phyloP scores from a whole-genome alignment of 208 protist genomes.

The Trypanosomatidae sp. region DNA sequence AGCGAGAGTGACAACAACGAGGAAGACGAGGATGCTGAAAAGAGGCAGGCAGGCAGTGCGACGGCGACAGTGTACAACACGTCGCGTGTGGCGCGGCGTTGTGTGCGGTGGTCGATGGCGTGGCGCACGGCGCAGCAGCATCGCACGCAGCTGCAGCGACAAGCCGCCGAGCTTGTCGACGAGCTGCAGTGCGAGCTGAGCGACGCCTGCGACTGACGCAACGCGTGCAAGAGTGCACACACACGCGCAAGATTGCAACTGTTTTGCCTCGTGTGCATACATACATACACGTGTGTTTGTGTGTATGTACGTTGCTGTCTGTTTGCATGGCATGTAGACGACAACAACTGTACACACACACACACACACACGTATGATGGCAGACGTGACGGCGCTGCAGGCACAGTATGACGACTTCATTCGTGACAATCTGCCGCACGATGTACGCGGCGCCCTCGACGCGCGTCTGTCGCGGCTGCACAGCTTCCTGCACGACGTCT shows the following conservation, averaged over 20 bases:
- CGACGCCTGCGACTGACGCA: constrained; percentile 8
- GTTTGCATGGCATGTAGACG: too few relatives aligned
- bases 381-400: constrained; percentile 2
- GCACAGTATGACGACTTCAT: constrained; percentile 24
- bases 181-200: constrained; percentile 34
- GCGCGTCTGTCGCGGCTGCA: constrained; percentile 9
- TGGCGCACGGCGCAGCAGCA: constrained; percentile 6
- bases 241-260: too few relatives aligned
- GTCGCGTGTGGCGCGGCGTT: constrained; percentile 7
- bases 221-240: too few relatives aligned
- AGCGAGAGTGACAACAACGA: not conserved
- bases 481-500: constrained; percentile 14
- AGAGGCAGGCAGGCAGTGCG: not conserved
- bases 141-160: constrained; percentile 7
- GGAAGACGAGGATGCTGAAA: not conserved
- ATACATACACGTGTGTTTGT: too few relatives aligned
- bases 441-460: constrained; percentile 9
- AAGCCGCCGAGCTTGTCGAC: constrained; percentile 21
- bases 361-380: too few relatives aligned
- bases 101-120: constrained; percentile 10
- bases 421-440: constrained; percentile 27
- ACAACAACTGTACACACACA: too few relatives aligned
- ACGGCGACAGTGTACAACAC: constrained; percentile 10
- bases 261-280: too few relatives aligned
- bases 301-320: too few relatives aligned